Percentiles rank a stretch among this genome's conserved stretches.
Conservation (phyloP, 371 early-diverging fungal species). For the Lichtheimia ornata region DNA sequence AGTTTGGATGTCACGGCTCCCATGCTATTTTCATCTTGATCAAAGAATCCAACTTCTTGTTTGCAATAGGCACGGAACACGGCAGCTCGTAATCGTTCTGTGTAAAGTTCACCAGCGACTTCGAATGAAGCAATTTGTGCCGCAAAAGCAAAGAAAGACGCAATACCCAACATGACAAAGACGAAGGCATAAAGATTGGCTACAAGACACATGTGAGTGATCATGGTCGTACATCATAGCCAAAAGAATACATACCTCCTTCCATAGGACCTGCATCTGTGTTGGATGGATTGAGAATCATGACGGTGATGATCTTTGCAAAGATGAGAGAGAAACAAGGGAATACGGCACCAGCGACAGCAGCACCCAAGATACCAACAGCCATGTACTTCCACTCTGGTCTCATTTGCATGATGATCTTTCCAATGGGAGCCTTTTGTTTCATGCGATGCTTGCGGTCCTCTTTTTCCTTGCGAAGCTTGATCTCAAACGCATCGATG, state of each 20-base stretch:
- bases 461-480: conserved; percentile 39
- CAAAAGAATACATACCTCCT: conserved; percentile 13
- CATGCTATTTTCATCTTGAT: conserved; percentile 74
- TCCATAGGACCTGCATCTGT: conserved; percentile 30
- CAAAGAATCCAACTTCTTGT: conserved; percentile 89
- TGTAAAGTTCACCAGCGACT: conserved; percentile 53
- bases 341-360: conserved; percentile 57
- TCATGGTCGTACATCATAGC: no score
- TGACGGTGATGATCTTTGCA: conserved; percentile 27
- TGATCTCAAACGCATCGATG: conserved; percentile 37
- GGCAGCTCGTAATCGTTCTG: conserved; percentile 52
- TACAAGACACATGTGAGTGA: no score
- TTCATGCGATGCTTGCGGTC: conserved; percentile 36
- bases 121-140: conserved; percentile 35
- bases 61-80: conserved; percentile 56
- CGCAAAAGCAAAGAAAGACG: conserved; percentile 43
- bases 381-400: conserved; percentile 36
- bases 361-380: conserved; percentile 42
- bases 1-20: conserved; percentile 81
- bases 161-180: conserved; percentile 61
- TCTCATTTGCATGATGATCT: conserved; percentile 34
- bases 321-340: conserved; percentile 44
- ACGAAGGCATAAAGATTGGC: conserved; percentile 72
- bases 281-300: conserved; percentile 3
- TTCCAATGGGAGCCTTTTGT: conserved; percentile 45